phyloP scores from a whole-genome alignment of 345 rosid genomes.

The Boechera retrofracta region DNA sequence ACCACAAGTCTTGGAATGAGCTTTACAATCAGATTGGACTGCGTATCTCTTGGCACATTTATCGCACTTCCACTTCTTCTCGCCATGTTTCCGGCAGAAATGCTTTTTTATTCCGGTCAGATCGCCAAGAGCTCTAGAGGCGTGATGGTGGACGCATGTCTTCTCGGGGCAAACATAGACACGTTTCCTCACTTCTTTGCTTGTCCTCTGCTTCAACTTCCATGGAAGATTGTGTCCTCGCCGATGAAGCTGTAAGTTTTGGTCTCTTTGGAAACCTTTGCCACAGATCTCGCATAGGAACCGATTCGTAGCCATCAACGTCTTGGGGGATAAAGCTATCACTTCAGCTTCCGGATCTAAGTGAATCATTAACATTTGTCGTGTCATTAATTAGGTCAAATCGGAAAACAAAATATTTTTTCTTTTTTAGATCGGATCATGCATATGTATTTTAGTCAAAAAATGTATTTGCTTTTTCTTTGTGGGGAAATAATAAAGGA shows the following conservation, averaged over 20 bases:
- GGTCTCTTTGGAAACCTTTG: conserved; percentile 97
- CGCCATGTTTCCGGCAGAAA: conserved; percentile 95
- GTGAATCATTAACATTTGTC: conserved; percentile 6
- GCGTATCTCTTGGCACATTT: conserved; percentile 94
- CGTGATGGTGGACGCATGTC: conserved; percentile 84
- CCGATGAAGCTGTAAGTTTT: conserved; percentile 91
- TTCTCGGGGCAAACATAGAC: conserved; percentile 98
- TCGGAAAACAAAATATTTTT: neutral
- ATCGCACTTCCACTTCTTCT: conserved; percentile 98
- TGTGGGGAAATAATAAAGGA: conserved; percentile 17
- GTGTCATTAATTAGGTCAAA: conserved; percentile 28
- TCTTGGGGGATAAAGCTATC: conserved; percentile 91
- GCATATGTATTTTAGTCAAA: neutral
- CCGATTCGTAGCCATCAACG: conserved; percentile 96
- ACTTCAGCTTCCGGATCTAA: conserved; percentile 99
- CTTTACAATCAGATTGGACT: conserved; percentile 97
- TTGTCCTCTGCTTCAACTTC: conserved; percentile 98
- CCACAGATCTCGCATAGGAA: conserved; percentile 95
- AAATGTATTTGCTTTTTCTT: neutral
- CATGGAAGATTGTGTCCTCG: conserved; percentile 98
- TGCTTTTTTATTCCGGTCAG: conserved; percentile 97
- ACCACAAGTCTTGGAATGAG: conserved; percentile 98
- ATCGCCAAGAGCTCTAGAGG: conserved; percentile 97
- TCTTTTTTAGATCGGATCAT: conserved; percentile 24
- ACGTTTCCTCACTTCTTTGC: conserved; percentile 78